Evolutionary conservation across 257 asterid species (phyloP).

Genomic region (Solanum chilense): DNA sequence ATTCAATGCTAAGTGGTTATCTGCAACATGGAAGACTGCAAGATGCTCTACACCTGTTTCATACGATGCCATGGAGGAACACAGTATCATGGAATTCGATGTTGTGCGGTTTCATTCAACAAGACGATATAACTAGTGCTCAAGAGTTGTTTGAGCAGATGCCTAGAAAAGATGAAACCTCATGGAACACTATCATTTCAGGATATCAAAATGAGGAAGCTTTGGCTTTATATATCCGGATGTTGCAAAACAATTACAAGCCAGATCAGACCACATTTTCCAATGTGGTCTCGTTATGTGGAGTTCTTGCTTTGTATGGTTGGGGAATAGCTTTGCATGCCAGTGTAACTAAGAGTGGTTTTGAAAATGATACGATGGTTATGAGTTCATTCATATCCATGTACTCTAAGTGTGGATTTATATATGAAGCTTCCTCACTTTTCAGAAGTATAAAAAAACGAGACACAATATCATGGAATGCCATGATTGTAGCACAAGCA

Average conservation of each 20-base stretch:
- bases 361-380: conserved; percentile 24
- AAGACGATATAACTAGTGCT: conserved; percentile 28
- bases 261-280: conserved; percentile 46
- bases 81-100: conserved; percentile 57
- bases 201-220: conserved; percentile 45
- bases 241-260: conserved; percentile 28
- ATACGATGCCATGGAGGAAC: conserved; percentile 36
- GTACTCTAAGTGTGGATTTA: conserved; percentile 57
- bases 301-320: conserved; percentile 22
- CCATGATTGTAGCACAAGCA: conserved; percentile 53
- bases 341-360: conserved; percentile 34
- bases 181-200: conserved; percentile 53
- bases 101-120: conserved; percentile 44
- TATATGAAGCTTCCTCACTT: conserved; percentile 30
- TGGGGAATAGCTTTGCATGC: conserved; percentile 44
- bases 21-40: conserved; percentile 23
- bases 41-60: conserved; percentile 41
- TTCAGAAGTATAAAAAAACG: conserved; percentile 18
- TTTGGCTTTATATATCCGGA: conserved; percentile 21
- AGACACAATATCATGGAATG: conserved; percentile 56
- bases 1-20: conserved; percentile 52
- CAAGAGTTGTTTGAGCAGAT: conserved; percentile 36
- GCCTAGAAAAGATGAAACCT: conserved; percentile 43
- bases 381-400: conserved; percentile 45
- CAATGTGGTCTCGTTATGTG: conserved; percentile 32